Evolutionary conservation across 495 filamentous ascomycete species (phyloP).

Genomic region (Aspergillus haitiensis): DNA sequence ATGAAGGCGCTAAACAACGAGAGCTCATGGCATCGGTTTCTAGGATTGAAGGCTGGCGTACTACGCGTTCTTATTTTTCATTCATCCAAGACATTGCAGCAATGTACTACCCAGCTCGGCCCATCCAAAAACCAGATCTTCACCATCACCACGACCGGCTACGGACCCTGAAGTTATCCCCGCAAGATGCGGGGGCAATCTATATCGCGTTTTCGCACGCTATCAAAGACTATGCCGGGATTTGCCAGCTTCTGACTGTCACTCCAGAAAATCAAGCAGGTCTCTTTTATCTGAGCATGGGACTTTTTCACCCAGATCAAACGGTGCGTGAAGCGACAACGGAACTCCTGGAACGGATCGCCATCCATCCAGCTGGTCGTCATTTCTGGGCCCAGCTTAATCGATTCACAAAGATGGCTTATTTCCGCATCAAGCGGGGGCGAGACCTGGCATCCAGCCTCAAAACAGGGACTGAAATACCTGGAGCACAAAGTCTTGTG

Average conservation of each 20-base stretch:
- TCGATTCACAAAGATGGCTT: constrained; percentile 83
- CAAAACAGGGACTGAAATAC: constrained; percentile 13
- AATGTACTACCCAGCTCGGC: constrained; percentile 56
- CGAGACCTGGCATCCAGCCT: constrained; percentile 44
- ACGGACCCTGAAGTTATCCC: constrained; percentile 70
- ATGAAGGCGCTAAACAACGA: constrained; percentile 73
- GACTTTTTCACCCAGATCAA: constrained; percentile 85
- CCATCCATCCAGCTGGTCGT: constrained; percentile 81
- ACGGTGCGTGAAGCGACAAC: constrained; percentile 77
- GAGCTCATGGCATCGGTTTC: constrained; percentile 88
- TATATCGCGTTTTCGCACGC: constrained; percentile 76
- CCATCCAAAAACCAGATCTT: constrained; percentile 81
- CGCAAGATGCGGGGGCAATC: constrained; percentile 69
- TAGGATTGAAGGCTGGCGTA: constrained; percentile 93
- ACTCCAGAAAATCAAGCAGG: constrained; percentile 86
- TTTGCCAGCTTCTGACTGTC: constrained; percentile 82
- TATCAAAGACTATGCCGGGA: constrained; percentile 80
- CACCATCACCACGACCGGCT: constrained; percentile 91
- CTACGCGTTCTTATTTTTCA: constrained; percentile 89
- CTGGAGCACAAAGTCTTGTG: constrained; percentile 41
- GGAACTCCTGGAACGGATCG: constrained; percentile 78
- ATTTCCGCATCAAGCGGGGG: constrained; percentile 66
- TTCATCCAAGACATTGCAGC: constrained; percentile 79
- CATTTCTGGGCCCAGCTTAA: constrained; percentile 90
- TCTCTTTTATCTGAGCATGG: constrained; percentile 87